Conservation (phyloP, 306 rosid species). For the Begonia loranthoides region DNA sequence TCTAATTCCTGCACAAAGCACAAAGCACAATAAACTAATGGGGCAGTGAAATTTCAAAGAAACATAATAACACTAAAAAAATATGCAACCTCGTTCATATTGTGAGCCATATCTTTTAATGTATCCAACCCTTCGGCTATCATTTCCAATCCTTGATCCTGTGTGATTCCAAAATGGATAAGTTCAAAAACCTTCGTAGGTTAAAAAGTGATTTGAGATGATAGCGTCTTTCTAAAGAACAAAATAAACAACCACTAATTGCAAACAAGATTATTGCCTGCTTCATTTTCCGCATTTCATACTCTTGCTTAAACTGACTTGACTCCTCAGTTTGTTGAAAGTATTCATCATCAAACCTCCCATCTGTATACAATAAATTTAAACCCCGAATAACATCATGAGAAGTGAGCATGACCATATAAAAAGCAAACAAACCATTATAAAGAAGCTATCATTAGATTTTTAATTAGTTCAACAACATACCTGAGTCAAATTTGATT, state of each 20-base stretch:
- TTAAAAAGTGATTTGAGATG: too few species aligned
- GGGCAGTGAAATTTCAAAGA: neutral
- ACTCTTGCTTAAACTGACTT: conserved; percentile 77
- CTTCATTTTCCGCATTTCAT: conserved; percentile 78
- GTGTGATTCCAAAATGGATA: conserved; percentile 10
- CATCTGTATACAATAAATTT: too few species aligned
- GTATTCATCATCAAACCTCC: conserved; percentile 69
- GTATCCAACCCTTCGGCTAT: conserved; percentile 92
- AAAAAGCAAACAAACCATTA: neutral
- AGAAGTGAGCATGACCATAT: neutral
- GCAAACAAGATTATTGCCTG: conserved; percentile 39
- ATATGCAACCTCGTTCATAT: conserved; percentile 81
- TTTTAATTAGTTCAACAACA: neutral
- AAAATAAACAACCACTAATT: too few species aligned
- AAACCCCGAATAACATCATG: too few species aligned
- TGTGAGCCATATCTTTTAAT: conserved; percentile 86
- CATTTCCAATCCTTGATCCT: conserved; percentile 98
- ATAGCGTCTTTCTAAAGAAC: too few species aligned
- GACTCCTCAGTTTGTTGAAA: conserved; percentile 70
- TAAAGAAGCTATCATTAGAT: neutral
- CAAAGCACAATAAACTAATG: conserved; percentile 6
- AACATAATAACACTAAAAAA: conserved; percentile 8
- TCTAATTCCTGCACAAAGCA: conserved; percentile 59
- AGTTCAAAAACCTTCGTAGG: neutral
- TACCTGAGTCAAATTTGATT: conserved; percentile 93